phyloP scores from a whole-genome alignment of 805 yeast genomes.

The Teunomyces lycoperdinae region DNA sequence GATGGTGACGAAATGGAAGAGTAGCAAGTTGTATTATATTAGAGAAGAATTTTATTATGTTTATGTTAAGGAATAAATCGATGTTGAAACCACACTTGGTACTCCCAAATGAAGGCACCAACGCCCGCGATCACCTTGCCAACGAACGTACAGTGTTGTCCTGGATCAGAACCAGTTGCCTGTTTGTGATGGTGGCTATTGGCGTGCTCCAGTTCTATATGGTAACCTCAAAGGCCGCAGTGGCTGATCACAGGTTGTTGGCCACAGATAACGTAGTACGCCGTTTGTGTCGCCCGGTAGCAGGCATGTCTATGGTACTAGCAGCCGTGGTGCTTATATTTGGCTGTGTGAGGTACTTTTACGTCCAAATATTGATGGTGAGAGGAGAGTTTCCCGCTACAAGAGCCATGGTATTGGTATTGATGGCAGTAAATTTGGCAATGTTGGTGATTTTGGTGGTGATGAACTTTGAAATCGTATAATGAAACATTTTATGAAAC shows the following conservation, averaged over 20 bases:
- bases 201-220: conserved; percentile 23
- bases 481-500: too few relatives aligned
- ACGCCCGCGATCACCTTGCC: conserved; percentile 40
- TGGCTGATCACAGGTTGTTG: not conserved
- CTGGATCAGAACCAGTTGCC: conserved; percentile 25
- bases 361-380: conserved; percentile 22
- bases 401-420: conserved; percentile 15
- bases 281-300: conserved; percentile 14
- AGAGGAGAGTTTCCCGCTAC: conserved; percentile 23
- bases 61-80: not conserved
- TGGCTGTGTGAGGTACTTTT: conserved; percentile 23
- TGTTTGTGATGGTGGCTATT: conserved; percentile 22
- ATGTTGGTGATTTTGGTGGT: conserved; percentile 18
- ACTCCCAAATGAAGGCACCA: conserved; percentile 25
- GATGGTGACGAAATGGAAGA: conserved; percentile 29
- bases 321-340: conserved; percentile 17
- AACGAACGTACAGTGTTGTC: conserved; percentile 33
- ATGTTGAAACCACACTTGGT: not conserved
- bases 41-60: not conserved
- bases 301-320: conserved; percentile 14
- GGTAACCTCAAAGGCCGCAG: conserved; percentile 12
- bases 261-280: not conserved
- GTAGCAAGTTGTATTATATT: conserved; percentile 5
- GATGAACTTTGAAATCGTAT: conserved; percentile 12
- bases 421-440: conserved; percentile 17